Conservation (phyloP, 1,284 basidiomycete species). For the Takashimella tepidaria region DNA sequence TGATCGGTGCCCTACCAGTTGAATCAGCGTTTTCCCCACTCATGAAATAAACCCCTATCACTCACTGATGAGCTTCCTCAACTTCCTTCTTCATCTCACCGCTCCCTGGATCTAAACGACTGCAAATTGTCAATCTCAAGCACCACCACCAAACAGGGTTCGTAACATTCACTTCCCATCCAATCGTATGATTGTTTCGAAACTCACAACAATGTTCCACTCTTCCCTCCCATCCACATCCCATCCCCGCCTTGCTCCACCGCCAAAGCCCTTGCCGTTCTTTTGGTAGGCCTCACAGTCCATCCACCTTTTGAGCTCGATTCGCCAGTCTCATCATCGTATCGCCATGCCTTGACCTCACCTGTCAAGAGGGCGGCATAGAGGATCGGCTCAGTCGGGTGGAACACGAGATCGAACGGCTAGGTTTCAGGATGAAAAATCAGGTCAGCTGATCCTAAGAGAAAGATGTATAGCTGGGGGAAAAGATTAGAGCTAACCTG, state of each 20-base stretch:
- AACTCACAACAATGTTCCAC: constrained; percentile 71
- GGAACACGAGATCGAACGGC: constrained; percentile 84
- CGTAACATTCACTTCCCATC: background rate
- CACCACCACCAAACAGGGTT: background rate
- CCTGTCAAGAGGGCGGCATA: constrained; percentile 78
- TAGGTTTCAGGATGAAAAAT: constrained; percentile 48
- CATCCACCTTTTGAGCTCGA: constrained; percentile 26
- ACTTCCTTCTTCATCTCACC: constrained; percentile 62
- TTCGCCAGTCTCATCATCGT: constrained; percentile 56
- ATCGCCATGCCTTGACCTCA: constrained; percentile 71
- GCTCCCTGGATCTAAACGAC: constrained; percentile 48
- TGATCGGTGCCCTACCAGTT: constrained; percentile 66
- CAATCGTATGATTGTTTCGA: background rate
- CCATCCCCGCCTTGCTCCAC: constrained; percentile 60
- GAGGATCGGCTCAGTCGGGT: constrained; percentile 64
- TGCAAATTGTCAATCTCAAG: constrained; percentile 8
- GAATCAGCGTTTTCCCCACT: constrained; percentile 7
- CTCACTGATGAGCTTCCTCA: constrained; percentile 72
- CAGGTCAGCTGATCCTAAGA: background rate
- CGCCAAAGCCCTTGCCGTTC: constrained; percentile 68
- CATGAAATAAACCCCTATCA: constrained; percentile 19
- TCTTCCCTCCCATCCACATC: constrained; percentile 78
- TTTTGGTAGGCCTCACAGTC: constrained; percentile 47
- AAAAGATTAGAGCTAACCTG: too few relatives aligned
- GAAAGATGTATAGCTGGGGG: too few relatives aligned